phyloP scores from a whole-genome alignment of 805 yeast genomes.

The Wickerhamiella lipophila region DNA sequence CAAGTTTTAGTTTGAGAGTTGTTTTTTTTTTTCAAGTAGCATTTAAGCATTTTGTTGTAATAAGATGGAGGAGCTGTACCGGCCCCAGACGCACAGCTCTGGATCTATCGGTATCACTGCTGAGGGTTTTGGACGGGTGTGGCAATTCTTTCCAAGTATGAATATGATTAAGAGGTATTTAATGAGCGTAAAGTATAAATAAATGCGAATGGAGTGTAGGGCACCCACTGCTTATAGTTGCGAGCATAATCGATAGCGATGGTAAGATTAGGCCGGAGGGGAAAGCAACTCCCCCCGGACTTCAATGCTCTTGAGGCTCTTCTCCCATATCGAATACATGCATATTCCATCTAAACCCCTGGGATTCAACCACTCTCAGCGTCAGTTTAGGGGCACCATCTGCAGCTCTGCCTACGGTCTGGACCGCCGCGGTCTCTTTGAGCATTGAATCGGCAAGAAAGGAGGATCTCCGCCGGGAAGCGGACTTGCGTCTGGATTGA shows the following conservation, averaged over 20 bases:
- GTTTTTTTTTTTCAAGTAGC: no score
- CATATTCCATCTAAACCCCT: conserved; percentile 6
- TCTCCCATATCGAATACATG: conserved; percentile 3
- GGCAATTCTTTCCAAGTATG: no score
- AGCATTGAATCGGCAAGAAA: conserved; percentile 6
- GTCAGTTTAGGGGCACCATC: neutral
- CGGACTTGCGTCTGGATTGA: neutral
- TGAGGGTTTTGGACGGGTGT: no score
- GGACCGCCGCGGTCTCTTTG: conserved; percentile 3
- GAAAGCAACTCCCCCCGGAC: no score
- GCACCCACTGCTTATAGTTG: no score
- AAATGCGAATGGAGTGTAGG: no score
- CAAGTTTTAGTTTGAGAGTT: neutral
- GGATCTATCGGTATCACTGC: no score
- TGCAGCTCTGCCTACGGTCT: neutral
- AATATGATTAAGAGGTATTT: neutral
- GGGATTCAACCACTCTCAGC: neutral
- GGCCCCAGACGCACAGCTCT: neutral
- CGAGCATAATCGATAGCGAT: no score
- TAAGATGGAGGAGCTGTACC: no score
- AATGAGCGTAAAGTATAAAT: neutral
- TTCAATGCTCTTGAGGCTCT: neutral
- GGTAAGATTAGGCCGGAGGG: no score
- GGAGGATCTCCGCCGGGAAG: neutral
- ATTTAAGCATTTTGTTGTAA: no score